Evolutionary conservation across 2,329 filamentous ascomycete genomes (phyloP).

Genomic region (Venturia pyrina): DNA sequence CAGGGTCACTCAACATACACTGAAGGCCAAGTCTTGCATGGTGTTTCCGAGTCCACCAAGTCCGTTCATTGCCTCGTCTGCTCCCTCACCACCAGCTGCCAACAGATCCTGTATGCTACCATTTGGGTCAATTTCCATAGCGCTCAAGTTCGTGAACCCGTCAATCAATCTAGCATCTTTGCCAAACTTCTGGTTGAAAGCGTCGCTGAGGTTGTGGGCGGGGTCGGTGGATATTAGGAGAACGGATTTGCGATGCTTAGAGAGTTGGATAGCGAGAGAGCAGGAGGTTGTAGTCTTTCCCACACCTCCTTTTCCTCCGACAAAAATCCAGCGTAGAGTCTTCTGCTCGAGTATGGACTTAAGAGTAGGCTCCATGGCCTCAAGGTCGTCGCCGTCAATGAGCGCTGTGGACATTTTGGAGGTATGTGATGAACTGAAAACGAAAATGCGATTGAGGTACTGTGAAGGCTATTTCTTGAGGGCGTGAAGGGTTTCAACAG

Average conservation of each 20-base stretch:
- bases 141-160: conserved; percentile 86
- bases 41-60: conserved; percentile 71
- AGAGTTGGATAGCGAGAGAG: conserved; percentile 94
- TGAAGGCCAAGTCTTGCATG: conserved; percentile 98
- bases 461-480: background rate
- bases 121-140: conserved; percentile 99
- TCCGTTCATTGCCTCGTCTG: conserved; percentile 59
- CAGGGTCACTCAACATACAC: conserved; percentile 38
- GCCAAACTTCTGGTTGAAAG: conserved; percentile 97
- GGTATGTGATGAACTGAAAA: background rate
- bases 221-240: conserved; percentile 97
- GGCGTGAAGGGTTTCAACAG: no score
- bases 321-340: conserved; percentile 95
- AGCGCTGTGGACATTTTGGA: conserved; percentile 4
- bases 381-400: conserved; percentile 21
- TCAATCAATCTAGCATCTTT: conserved; percentile 92
- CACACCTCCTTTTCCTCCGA: conserved; percentile 95
- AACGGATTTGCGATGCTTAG: conserved; percentile 87
- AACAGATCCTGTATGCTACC: conserved; percentile 94
- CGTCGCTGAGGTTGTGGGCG: conserved; percentile 94
- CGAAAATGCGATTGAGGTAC: background rate
- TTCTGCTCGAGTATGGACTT: conserved; percentile 93
- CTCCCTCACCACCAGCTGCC: conserved; percentile 63
- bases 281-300: conserved; percentile 99
- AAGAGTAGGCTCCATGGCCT: conserved; percentile 80